phyloP scores from a whole-genome alignment of 345 rosid species.

The Orychophragmus violaceus region DNA sequence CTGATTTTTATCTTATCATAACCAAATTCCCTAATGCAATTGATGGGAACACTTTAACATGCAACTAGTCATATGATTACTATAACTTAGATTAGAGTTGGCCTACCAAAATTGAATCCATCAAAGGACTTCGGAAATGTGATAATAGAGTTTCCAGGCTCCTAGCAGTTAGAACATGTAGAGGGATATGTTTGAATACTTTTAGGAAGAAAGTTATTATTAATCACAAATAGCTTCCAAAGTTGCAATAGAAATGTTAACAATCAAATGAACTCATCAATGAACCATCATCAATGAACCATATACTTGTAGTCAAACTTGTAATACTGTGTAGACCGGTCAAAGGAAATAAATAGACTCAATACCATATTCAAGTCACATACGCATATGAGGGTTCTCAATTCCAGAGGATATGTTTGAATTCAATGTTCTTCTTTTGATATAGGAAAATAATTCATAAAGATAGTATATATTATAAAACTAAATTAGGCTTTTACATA shows the following conservation, averaged over 20 bases:
- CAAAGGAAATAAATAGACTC: too few species aligned
- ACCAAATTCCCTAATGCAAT: not conserved
- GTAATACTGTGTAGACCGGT: slow-evolving; percentile 81
- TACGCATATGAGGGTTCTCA: too few species aligned
- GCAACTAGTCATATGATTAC: not conserved
- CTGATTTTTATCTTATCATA: too few species aligned
- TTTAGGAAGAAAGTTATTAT: not conserved
- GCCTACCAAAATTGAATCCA: slow-evolving; percentile 94
- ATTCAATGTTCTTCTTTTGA: too few species aligned
- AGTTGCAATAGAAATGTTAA: not conserved
- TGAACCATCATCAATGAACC: too few species aligned
- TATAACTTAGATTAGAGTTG: slow-evolving; percentile 1
- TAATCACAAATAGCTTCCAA: not conserved
- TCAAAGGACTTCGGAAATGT: slow-evolving; percentile 92
- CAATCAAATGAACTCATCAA: not conserved
- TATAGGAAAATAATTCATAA: too few species aligned
- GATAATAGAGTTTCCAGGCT: slow-evolving; percentile 93
- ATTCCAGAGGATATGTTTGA: too few species aligned
- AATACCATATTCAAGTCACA: too few species aligned
- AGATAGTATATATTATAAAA: too few species aligned
- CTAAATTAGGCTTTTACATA: too few species aligned
- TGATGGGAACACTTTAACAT: not conserved
- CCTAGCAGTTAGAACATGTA: slow-evolving; percentile 44
- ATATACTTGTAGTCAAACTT: slow-evolving; percentile 48
- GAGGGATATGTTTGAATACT: not conserved